Percentiles rank a stretch among this genome's conserved stretches.
phyloP scores from a whole-genome alignment of 176 grass and related monocot genomes.

The Carex littledalei region DNA sequence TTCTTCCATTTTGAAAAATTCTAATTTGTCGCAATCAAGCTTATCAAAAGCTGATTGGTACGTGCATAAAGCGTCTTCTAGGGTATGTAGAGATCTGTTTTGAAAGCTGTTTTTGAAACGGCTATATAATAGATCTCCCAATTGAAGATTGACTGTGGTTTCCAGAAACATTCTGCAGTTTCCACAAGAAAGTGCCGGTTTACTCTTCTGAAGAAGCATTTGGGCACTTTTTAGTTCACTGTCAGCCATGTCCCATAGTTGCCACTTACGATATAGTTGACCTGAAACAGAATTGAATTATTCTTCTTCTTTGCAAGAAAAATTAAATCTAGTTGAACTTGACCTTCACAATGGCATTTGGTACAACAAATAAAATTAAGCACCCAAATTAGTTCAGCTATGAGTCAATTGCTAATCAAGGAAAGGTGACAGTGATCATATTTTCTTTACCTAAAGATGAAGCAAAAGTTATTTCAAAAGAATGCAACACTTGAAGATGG shows the following conservation, averaged over 20 bases:
- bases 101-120: conserved; percentile 42
- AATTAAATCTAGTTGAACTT: neutral
- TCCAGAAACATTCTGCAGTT: conserved; percentile 45
- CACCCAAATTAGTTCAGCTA: neutral
- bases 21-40: conserved; percentile 30
- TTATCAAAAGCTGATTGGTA: conserved; percentile 61
- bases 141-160: conserved; percentile 54
- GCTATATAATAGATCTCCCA: conserved; percentile 56
- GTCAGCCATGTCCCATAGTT: conserved; percentile 50
- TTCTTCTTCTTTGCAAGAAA: neutral
- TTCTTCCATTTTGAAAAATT: conserved; percentile 14
- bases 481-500: conserved; percentile 33
- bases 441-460: conserved; percentile 49
- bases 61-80: conserved; percentile 47
- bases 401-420: conserved; percentile 9
- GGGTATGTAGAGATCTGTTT: conserved; percentile 25
- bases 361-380: neutral
- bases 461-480: conserved; percentile 61
- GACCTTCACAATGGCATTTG: neutral
- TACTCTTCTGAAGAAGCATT: conserved; percentile 40
- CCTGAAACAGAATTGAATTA: conserved; percentile 43
- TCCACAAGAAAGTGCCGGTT: conserved; percentile 45
- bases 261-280: conserved; percentile 65
- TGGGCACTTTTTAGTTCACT: conserved; percentile 49
- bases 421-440: conserved; percentile 1